Conservation (phyloP, 495 filamentous ascomycete species). For the Daldinia vernicosa region DNA sequence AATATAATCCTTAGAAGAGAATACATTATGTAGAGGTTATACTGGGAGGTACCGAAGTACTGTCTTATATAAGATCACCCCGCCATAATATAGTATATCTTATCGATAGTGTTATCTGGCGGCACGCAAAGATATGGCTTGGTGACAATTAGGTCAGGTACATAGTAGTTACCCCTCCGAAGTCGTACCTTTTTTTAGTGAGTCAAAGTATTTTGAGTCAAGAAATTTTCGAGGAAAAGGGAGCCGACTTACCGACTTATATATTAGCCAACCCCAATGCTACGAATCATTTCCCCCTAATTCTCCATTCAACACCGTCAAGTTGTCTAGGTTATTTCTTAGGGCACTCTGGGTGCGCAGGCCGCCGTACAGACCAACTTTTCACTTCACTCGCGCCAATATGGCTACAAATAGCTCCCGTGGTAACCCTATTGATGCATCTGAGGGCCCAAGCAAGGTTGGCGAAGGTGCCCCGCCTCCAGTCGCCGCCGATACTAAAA, state of each 20-base stretch:
- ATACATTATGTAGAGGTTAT: no score
- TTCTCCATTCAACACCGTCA: slow-evolving; percentile 44
- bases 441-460: slow-evolving; percentile 57
- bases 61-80: background rate
- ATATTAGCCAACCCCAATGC: slow-evolving; percentile 21
- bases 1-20: no score
- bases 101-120: slow-evolving; percentile 32
- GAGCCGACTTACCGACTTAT: background rate
- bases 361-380: slow-evolving; percentile 46
- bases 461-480: slow-evolving; percentile 56
- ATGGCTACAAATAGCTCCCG: slow-evolving; percentile 69
- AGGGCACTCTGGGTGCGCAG: slow-evolving; percentile 52
- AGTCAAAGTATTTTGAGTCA: slow-evolving; percentile 31
- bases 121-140: background rate
- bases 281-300: slow-evolving; percentile 9
- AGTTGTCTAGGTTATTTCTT: slow-evolving; percentile 49
- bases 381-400: slow-evolving; percentile 50
- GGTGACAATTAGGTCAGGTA: no score
- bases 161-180: slow-evolving; percentile 35
- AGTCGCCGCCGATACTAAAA: slow-evolving; percentile 58
- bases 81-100: background rate
- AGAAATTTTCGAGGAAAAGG: slow-evolving; percentile 27
- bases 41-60: background rate
- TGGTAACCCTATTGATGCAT: slow-evolving; percentile 64
- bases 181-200: slow-evolving; percentile 3